phyloP scores from a whole-genome alignment of 1,284 basidiomycete species.

The Sporisorium graminicola region DNA sequence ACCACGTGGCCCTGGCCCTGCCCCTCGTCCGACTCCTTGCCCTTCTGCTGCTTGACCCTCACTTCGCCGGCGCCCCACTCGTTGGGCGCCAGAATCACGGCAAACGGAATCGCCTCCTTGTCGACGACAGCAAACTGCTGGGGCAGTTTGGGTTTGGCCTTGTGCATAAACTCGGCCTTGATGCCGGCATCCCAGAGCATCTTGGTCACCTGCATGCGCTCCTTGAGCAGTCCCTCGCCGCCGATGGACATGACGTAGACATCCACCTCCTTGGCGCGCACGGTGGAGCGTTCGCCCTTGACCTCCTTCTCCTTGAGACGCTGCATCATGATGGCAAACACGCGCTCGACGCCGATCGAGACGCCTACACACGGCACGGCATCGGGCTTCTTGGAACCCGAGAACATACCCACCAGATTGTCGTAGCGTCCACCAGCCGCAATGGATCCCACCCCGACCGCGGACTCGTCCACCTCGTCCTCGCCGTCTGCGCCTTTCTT shows the following conservation, averaged over 20 bases:
- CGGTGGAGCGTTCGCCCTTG: constrained; percentile 70
- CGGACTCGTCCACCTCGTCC: constrained; percentile 90
- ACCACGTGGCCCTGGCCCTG: constrained; percentile 76
- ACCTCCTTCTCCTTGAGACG: constrained; percentile 80
- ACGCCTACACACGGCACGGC: constrained; percentile 91
- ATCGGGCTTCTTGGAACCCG: constrained; percentile 79
- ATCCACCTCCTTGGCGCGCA: constrained; percentile 89
- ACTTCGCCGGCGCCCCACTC: constrained; percentile 80
- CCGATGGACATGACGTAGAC: constrained; percentile 94
- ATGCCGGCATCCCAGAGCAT: constrained; percentile 88
- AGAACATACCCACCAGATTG: constrained; percentile 94
- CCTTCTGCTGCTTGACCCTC: constrained; percentile 90
- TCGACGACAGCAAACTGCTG: constrained; percentile 90
- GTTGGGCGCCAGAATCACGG: constrained; percentile 87
- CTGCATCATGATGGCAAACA: constrained; percentile 92
- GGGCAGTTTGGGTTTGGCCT: constrained; percentile 80
- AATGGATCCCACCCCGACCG: constrained; percentile 95
- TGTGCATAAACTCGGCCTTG: constrained; percentile 94
- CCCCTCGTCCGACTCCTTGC: constrained; percentile 75
- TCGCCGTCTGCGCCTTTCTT: constrained; percentile 72
- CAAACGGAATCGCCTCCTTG: constrained; percentile 89
- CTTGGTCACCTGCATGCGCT: constrained; percentile 85
- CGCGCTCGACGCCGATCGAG: constrained; percentile 92
- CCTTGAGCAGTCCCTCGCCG: constrained; percentile 87
- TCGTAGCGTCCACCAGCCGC: constrained; percentile 98